Evolutionary conservation across 1,284 basidiomycete genomes (phyloP).

Genomic region (Rhodotorula sp.): DNA sequence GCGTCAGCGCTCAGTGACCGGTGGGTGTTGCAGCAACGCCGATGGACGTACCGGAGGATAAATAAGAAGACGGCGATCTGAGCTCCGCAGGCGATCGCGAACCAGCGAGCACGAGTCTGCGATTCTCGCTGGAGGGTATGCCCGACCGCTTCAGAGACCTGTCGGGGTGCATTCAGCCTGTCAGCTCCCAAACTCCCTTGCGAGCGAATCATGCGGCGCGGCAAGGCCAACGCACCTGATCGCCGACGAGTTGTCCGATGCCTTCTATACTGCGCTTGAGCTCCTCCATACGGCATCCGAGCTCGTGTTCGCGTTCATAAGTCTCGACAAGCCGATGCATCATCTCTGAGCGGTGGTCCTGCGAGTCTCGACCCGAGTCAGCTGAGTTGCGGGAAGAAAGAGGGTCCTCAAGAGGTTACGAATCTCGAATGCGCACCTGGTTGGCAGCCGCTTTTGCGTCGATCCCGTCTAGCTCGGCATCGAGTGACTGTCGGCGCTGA

Average conservation of each 20-base stretch:
- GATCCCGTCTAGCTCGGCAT: slow-evolving; percentile 65
- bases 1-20: no score
- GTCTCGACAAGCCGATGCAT: slow-evolving; percentile 26
- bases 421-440: slow-evolving; percentile 3
- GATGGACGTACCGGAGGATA: slow-evolving; percentile 24
- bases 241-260: slow-evolving; percentile 32
- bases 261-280: slow-evolving; percentile 33
- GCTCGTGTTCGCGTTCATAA: slow-evolving; percentile 31
- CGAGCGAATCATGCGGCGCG: not conserved
- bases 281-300: slow-evolving; percentile 36
- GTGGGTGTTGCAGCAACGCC: no score
- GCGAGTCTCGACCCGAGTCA: not conserved
- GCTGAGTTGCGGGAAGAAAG: not conserved
- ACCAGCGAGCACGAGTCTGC: slow-evolving; percentile 28
- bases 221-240: slow-evolving; percentile 20
- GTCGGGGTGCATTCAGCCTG: not conserved
- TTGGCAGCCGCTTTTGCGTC: not conserved
- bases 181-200: not conserved
- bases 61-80: slow-evolving; percentile 35
- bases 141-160: slow-evolving; percentile 38
- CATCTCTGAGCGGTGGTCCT: slow-evolving; percentile 26
- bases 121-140: slow-evolving; percentile 25
- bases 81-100: slow-evolving; percentile 25
- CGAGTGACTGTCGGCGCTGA: slow-evolving; percentile 57
- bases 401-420: no score